Percentiles rank a stretch among this genome's conserved stretches.
Conservation (phyloP, 495 filamentous ascomycete species). For the Neurospora sp. region DNA sequence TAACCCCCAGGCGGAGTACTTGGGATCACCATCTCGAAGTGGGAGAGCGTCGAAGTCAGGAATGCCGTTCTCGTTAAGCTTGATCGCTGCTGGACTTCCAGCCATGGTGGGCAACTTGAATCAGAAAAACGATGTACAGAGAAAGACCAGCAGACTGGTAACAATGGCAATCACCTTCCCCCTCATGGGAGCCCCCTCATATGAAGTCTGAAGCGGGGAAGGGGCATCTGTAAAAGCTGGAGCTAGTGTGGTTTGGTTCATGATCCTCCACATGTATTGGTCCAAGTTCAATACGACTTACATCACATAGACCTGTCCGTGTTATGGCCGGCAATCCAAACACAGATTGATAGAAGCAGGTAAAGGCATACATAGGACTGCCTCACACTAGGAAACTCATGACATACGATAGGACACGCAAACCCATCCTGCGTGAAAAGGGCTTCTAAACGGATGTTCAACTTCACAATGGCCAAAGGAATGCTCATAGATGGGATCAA, state of each 20-base stretch:
- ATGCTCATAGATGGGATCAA: background rate
- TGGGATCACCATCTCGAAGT: slow-evolving; percentile 29
- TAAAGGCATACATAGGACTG: background rate
- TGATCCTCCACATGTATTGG: background rate
- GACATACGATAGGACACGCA: background rate
- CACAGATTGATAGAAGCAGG: background rate
- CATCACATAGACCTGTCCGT: background rate
- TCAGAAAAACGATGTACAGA: background rate
- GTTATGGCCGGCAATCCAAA: background rate
- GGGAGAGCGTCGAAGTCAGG: slow-evolving; percentile 36
- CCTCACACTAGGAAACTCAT: background rate
- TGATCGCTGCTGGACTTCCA: slow-evolving; percentile 1
- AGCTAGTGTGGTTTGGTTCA: background rate
- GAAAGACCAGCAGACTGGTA: background rate
- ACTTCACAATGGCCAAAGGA: background rate
- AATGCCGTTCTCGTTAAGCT: slow-evolving; percentile 32
- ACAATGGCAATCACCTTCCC: background rate
- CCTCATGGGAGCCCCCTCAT: background rate
- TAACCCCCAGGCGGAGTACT: slow-evolving; percentile 37
- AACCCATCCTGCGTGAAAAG: background rate
- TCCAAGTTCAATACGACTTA: background rate
- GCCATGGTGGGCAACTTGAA: background rate
- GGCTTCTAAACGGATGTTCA: background rate
- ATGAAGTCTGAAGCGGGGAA: background rate
- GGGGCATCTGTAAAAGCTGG: background rate